Percentiles rank a stretch among this genome's conserved stretches.
phyloP scores from a whole-genome alignment of 23 red algal species.

The Porphyridium purpureum region DNA sequence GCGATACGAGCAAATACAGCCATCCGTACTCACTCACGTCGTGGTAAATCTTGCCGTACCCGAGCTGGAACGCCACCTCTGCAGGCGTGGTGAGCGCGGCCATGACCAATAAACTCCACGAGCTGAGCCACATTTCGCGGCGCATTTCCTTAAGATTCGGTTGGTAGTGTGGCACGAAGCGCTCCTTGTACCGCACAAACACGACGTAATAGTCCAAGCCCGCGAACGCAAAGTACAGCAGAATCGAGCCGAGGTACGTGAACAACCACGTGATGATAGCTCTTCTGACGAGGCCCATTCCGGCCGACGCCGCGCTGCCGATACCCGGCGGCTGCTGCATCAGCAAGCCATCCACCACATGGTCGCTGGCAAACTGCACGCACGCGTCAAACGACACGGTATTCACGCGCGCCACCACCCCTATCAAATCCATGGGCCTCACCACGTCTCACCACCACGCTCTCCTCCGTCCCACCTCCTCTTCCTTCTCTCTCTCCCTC shows the following conservation, averaged over 20 bases:
- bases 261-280: conserved; percentile 73
- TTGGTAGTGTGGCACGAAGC: conserved; percentile 16
- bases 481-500: too few species aligned
- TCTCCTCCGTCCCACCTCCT: too few species aligned
- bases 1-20: conserved; percentile 69
- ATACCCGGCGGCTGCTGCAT: neutral
- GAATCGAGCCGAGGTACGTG: conserved; percentile 59
- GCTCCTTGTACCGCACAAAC: conserved; percentile 11
- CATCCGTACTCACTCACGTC: conserved; percentile 43
- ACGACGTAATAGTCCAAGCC: conserved; percentile 44
- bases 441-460: too few species aligned
- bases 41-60: conserved; percentile 69
- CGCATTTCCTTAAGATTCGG: conserved; percentile 27
- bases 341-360: conserved; percentile 6
- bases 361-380: conserved; percentile 9
- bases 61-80: conserved; percentile 75
- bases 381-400: conserved; percentile 21
- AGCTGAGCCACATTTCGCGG: conserved; percentile 56
- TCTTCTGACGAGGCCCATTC: conserved; percentile 31
- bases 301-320: neutral
- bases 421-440: conserved; percentile 23
- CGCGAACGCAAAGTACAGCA: conserved; percentile 66
- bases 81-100: conserved; percentile 38
- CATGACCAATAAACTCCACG: conserved; percentile 63
- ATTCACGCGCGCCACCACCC: conserved; percentile 29